phyloP scores from a whole-genome alignment of 2,329 filamentous ascomycete species.

The Fusarium cicatricum region DNA sequence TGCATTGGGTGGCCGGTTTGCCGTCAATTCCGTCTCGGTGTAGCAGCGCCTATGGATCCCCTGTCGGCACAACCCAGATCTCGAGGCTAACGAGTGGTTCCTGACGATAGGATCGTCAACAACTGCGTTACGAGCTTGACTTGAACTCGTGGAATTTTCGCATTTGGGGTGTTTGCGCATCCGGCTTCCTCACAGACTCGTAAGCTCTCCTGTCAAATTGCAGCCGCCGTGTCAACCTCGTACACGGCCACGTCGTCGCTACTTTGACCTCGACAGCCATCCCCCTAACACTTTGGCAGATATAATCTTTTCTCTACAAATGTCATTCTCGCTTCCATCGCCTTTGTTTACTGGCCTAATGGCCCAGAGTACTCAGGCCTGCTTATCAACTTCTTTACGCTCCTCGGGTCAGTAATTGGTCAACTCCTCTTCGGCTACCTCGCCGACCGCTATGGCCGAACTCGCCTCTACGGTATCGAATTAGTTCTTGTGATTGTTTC shows the following conservation, averaged over 20 bases:
- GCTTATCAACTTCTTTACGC: slow-evolving; percentile 61
- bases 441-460: slow-evolving; percentile 63
- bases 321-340: slow-evolving; percentile 61
- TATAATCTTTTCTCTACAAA: slow-evolving; percentile 65
- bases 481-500: slow-evolving; percentile 64
- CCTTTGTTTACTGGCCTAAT: slow-evolving; percentile 62
- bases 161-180: slow-evolving; percentile 64
- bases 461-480: slow-evolving; percentile 64
- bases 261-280: not conserved
- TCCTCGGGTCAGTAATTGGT: slow-evolving; percentile 60
- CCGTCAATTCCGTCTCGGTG: slow-evolving; percentile 3
- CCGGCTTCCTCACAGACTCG: slow-evolving; percentile 63
- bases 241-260: not conserved
- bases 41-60: slow-evolving; percentile 16
- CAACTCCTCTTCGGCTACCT: slow-evolving; percentile 63
- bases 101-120: slow-evolving; percentile 55
- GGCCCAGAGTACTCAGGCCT: slow-evolving; percentile 55
- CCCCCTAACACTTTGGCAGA: slow-evolving; percentile 41
- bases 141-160: slow-evolving; percentile 63
- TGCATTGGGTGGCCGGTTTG: slow-evolving; percentile 3
- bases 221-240: not conserved
- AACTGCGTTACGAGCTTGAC: slow-evolving; percentile 62
- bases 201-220: slow-evolving; percentile 41
- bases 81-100: slow-evolving; percentile 22
- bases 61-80: slow-evolving; percentile 10